Evolutionary conservation across 2,329 filamentous ascomycete genomes (phyloP).

Genomic region (Neonectria neomacrospora): DNA sequence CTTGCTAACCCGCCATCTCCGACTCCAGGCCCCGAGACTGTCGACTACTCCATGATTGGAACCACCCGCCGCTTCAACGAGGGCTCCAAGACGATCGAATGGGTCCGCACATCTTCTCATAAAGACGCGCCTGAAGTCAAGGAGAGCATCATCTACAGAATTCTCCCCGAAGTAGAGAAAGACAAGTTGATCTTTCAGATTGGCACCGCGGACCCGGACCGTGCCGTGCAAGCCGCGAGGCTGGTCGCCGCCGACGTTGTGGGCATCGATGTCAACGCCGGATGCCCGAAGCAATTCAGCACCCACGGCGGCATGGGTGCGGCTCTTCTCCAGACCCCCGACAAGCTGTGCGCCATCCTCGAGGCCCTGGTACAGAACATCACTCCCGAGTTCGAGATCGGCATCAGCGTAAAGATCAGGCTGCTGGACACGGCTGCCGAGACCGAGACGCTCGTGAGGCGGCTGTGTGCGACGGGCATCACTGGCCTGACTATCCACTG

Average conservation of each 20-base stretch:
- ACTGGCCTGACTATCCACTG: conserved; percentile 94
- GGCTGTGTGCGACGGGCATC: conserved; percentile 88
- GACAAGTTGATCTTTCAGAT: conserved; percentile 88
- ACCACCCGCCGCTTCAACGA: conserved; percentile 82
- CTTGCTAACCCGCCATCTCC: conserved; percentile 15
- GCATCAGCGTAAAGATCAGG: conserved; percentile 97
- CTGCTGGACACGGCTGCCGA: conserved; percentile 80
- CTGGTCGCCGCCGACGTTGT: conserved; percentile 88
- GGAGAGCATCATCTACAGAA: conserved; percentile 82
- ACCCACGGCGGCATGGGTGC: conserved; percentile 96
- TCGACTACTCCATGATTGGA: conserved; percentile 92
- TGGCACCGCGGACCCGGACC: conserved; percentile 84
- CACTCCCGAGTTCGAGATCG: conserved; percentile 81
- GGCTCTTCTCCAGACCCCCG: conserved; percentile 85
- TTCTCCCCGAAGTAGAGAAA: conserved; percentile 82
- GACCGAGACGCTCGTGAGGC: conserved; percentile 81
- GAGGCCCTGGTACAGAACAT: conserved; percentile 84
- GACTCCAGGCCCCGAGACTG: conserved; percentile 82
- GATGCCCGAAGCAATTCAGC: conserved; percentile 98
- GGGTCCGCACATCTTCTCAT: conserved; percentile 78
- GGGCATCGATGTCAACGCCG: conserved; percentile 96
- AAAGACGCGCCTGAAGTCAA: conserved; percentile 65
- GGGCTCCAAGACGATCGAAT: conserved; percentile 83
- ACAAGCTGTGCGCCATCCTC: conserved; percentile 84
- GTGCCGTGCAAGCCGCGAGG: conserved; percentile 85